These are phyloP conservation scores for Acanthamoeba royreba DNA, from an alignment of 208 protist genomes.

Conservation along the genomic window DNA sequence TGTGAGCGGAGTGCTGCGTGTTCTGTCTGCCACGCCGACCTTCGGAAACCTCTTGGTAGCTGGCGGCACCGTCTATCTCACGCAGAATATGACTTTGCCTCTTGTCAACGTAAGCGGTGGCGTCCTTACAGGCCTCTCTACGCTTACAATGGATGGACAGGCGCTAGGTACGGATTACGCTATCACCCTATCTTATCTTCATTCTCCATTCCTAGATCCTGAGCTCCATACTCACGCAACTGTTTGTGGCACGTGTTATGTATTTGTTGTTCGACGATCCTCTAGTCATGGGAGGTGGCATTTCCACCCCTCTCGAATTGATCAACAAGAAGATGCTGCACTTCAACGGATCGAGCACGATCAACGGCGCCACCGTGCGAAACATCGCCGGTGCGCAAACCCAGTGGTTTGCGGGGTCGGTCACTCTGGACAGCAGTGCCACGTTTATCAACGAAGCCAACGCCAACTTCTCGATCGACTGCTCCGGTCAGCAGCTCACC, in stretches of 20 bases:
- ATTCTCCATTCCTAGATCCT: too few species aligned
- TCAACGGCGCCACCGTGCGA: not conserved
- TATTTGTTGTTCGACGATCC: too few species aligned
- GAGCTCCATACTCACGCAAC: too few species aligned
- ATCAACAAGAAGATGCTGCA: not conserved
- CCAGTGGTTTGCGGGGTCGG: not conserved
- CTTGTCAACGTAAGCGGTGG: not conserved
- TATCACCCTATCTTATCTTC: too few species aligned
- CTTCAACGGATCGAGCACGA: conserved; percentile 6
- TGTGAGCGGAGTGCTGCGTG: not conserved
- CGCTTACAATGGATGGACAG: not conserved
- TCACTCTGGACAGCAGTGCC: not conserved
- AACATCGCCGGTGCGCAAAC: not conserved
- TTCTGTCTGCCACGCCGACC: not conserved
- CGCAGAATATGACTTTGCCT: not conserved
- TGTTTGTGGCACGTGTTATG: too few species aligned
- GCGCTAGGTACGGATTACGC: too few species aligned
- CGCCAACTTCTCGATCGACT: not conserved
- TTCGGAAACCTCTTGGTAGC: not conserved
- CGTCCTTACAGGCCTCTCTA: not conserved
- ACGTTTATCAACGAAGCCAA: not conserved
- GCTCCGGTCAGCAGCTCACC: not conserved
- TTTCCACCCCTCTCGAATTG: not conserved
- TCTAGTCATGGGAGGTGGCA: not conserved
- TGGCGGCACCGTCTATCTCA: not conserved